Conservation (phyloP, 768 basidiomycete genomes). For the Hygrocybe punicea region DNA sequence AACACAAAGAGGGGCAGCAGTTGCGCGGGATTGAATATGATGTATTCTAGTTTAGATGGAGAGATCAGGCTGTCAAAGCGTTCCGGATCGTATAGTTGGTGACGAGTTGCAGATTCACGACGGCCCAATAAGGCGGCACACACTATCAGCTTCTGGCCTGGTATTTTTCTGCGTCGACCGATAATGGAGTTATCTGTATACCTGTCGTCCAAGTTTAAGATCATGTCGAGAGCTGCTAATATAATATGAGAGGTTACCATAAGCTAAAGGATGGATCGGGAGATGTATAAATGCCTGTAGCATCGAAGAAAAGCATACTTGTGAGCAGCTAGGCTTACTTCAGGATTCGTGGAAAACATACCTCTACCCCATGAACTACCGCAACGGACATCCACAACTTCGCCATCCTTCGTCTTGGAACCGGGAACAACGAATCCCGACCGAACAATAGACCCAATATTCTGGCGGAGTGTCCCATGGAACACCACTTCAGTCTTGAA, state of each 20-base stretch:
- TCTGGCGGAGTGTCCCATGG: neutral
- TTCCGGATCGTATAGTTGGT: neutral
- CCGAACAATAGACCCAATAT: neutral
- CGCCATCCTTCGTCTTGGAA: neutral
- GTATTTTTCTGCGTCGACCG: neutral
- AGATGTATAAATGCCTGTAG: neutral
- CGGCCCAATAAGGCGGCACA: neutral
- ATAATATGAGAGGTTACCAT: neutral
- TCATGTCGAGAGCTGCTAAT: neutral
- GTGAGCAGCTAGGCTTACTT: neutral
- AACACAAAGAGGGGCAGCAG: neutral
- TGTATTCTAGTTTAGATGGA: neutral
- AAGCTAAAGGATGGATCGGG: neutral
- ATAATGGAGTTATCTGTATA: neutral
- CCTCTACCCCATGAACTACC: neutral
- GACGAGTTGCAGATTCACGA: neutral
- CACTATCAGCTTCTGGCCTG: neutral
- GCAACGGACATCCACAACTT: neutral
- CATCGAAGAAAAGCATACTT: neutral
- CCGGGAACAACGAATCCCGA: neutral
- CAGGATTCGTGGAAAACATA: neutral
- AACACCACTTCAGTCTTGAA: neutral
- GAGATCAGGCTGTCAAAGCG: neutral
- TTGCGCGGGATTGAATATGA: neutral
- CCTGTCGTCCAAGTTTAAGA: too few species aligned